A percentile compares a stretch with the other conserved stretches of the same genome.
These are phyloP conservation scores for Heteromeles arbutifolia DNA, from an alignment of 306 rosid genomes.

Conservation along the genomic window DNA sequence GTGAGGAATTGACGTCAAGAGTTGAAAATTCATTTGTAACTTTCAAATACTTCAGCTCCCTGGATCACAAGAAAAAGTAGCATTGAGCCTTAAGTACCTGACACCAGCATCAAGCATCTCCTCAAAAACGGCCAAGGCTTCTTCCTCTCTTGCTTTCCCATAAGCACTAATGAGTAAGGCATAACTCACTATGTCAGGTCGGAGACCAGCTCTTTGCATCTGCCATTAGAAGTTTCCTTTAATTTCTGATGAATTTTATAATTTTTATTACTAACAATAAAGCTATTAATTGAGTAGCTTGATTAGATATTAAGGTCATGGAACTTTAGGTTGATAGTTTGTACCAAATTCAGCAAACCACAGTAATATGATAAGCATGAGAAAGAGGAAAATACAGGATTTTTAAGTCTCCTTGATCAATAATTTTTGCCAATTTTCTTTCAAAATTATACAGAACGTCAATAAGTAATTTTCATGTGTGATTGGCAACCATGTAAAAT, in stretches of 20 bases:
- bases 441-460: too few relatives aligned
- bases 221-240: conserved; percentile 48
- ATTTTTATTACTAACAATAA: conserved; percentile 10
- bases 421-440: neutral
- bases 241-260: conserved; percentile 35
- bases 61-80: neutral
- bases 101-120: conserved; percentile 98
- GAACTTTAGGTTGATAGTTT: neutral
- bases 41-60: neutral
- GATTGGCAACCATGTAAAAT: neutral
- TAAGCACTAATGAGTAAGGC: conserved; percentile 80
- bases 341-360: neutral
- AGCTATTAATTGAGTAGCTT: neutral
- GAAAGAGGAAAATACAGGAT: neutral
- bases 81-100: conserved; percentile 44
- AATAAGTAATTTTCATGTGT: neutral
- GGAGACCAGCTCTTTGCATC: conserved; percentile 96
- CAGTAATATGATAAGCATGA: neutral
- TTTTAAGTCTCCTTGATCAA: neutral
- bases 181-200: conserved; percentile 88
- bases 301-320: neutral
- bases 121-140: conserved; percentile 95
- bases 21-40: neutral
- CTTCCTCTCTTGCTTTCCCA: conserved; percentile 96
- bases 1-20: neutral